Evolutionary conservation across 177 flowering plant species (phyloP).

Genomic region (Vitis hybrid): DNA sequence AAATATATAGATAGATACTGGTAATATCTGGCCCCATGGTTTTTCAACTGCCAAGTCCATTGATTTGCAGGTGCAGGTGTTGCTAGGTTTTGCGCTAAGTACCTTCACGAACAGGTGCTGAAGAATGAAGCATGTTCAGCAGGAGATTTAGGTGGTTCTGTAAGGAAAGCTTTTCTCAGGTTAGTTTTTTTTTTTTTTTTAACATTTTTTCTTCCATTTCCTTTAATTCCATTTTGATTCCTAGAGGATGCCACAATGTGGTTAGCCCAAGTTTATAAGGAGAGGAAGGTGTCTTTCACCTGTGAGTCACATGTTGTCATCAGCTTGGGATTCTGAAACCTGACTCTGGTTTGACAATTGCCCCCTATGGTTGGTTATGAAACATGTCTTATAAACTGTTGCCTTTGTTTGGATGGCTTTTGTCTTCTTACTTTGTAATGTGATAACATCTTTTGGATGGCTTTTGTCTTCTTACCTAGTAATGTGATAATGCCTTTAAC

Average conservation of each 20-base stretch:
- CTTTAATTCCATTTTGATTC: neutral
- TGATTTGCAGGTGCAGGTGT: constrained; percentile 74
- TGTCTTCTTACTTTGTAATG: no score
- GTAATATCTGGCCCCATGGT: neutral
- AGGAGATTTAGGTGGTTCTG: constrained; percentile 75
- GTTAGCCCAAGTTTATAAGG: constrained; percentile 1
- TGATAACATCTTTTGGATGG: no score
- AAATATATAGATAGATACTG: neutral
- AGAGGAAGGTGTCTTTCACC: constrained; percentile 3
- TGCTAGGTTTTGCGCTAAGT: constrained; percentile 88
- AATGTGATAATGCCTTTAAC: no score
- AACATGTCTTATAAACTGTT: no score
- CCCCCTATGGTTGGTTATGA: neutral
- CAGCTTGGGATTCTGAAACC: neutral
- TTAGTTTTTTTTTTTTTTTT: constrained; percentile 19
- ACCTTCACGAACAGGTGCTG: constrained; percentile 81
- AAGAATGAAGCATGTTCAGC: constrained; percentile 65
- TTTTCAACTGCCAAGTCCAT: neutral
- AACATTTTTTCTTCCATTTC: neutral
- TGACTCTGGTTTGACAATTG: neutral
- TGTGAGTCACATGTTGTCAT: constrained; percentile 1
- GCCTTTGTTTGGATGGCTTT: no score
- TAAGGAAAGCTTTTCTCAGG: constrained; percentile 84
- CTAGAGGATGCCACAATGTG: neutral
- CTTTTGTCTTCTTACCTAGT: no score